These are phyloP conservation scores for Musa itinerans DNA, from an alignment of 176 grass and related monocot genomes.

Conservation along the genomic window DNA sequence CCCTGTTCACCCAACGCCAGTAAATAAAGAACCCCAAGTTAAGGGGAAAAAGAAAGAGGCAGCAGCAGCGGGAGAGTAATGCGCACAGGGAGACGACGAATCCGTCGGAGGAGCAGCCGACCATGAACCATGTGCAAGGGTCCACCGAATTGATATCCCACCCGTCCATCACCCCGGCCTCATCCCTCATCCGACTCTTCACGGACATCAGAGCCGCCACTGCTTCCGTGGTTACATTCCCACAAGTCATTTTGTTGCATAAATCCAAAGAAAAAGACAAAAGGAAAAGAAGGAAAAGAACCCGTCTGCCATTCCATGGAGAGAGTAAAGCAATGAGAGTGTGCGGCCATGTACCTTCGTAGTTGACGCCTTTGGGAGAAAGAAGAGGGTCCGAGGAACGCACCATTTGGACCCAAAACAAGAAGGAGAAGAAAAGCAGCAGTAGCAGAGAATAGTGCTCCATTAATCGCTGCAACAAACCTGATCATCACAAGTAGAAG, in stretches of 20 bases:
- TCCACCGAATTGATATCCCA: slow-evolving; percentile 98
- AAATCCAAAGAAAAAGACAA: too few species aligned
- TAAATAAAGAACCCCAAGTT: not conserved
- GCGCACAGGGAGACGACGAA: slow-evolving; percentile 84
- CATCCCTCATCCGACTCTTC: slow-evolving; percentile 84
- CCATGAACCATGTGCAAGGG: slow-evolving; percentile 98
- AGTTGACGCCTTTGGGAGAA: slow-evolving; percentile 95
- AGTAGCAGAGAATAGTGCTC: not conserved
- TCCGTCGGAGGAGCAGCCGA: slow-evolving; percentile 66
- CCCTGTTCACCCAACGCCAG: slow-evolving; percentile 36
- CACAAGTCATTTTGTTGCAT: too few species aligned
- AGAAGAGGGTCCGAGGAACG: slow-evolving; percentile 62
- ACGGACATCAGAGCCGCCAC: slow-evolving; percentile 93
- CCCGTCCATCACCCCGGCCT: slow-evolving; percentile 52
- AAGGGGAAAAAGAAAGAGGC: not conserved
- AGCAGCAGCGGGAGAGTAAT: not conserved
- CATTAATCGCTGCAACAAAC: not conserved
- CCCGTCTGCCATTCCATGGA: not conserved
- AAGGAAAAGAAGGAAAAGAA: too few species aligned
- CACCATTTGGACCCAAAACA: slow-evolving; percentile 5
- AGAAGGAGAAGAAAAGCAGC: not conserved
- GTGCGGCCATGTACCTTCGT: slow-evolving; percentile 42
- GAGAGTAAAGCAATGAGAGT: not conserved
- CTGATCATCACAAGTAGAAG: not conserved
- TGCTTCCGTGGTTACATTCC: slow-evolving; percentile 23